Conservation (phyloP, 2,329 filamentous ascomycete genomes). For the Pyrenochaeta sp. region DNA sequence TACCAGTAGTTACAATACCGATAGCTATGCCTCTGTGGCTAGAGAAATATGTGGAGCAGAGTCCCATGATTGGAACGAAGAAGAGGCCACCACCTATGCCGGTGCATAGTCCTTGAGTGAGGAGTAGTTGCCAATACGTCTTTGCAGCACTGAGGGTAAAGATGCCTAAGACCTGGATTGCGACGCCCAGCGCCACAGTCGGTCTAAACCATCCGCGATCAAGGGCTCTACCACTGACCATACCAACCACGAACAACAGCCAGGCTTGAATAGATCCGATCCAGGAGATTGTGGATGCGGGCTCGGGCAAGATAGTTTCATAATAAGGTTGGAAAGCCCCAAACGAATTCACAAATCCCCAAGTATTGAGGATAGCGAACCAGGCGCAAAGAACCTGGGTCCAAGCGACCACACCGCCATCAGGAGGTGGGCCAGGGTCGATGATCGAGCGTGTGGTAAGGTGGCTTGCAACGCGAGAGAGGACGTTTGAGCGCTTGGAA, state of each 20-base stretch:
- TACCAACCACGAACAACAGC: constrained; percentile 56
- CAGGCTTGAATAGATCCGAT: constrained; percentile 61
- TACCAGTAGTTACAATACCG: constrained; percentile 66
- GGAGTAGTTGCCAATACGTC: constrained; percentile 57
- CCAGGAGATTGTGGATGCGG: constrained; percentile 60
- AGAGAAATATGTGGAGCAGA: constrained; percentile 64
- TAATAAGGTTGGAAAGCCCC: constrained; percentile 61
- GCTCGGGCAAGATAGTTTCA: constrained; percentile 38
- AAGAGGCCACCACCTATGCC: constrained; percentile 43
- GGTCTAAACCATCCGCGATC: constrained; percentile 60
- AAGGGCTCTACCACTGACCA: constrained; percentile 57
- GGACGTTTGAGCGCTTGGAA: constrained; percentile 20
- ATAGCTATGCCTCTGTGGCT: constrained; percentile 66
- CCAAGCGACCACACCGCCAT: constrained; percentile 53
- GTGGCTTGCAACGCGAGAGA: constrained; percentile 43
- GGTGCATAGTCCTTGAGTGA: constrained; percentile 45
- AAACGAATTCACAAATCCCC: constrained; percentile 55
- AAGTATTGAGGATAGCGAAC: constrained; percentile 41
- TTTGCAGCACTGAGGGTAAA: constrained; percentile 60
- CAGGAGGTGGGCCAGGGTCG: constrained; percentile 50
- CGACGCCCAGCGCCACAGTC: constrained; percentile 52
- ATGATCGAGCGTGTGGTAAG: constrained; percentile 42
- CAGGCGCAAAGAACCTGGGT: constrained; percentile 42
- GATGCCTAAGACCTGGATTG: constrained; percentile 55
- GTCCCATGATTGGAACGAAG: constrained; percentile 42